Base-by-base conservation (phyloP, 257 asterid genomes). In the Oldenlandia corymbosa region DNA sequence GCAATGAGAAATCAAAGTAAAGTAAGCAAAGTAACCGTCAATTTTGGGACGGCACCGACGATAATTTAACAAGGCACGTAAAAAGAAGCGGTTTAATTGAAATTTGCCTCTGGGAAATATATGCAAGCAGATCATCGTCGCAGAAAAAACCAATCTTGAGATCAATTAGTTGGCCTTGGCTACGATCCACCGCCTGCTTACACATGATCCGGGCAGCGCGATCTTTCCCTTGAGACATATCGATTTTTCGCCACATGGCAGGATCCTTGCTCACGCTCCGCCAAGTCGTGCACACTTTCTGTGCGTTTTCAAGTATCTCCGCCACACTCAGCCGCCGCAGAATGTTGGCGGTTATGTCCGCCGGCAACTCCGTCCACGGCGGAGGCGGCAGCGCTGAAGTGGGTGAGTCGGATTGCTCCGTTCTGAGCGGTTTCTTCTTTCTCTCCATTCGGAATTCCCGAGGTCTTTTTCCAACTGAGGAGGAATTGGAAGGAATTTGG, bases 361-460 rank as follows among this genome's bases (percentile, higher is more conserved):
- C 72, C 30, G 85, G 88, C 54, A 84, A 55, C 39, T 81, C 85
- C 42, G 65, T 16, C 91, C 87, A 81, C 52, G 79, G 76, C 41
- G 81, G 83, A 6, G 67, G 54, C 7, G 56, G 57, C 31, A 34
- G 64, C 58, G 39, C 39, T 14, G 42, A 20, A 2, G 60, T 1
- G 1, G 43, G 31, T 3, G 60, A 27, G 42, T 41, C 30, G 14
- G 43, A 11, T 30, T 34, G 42, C 14, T 30, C 60, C 28, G 28
- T 55, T 30, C 42, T 17, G 7, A 39, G 60, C 60, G 41, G 31
- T 28, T 54, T 34, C 14, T 28, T 32, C 14, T 28, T 54, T 14
- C 41, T 23, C 13, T 41, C 45, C 7, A 5, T 41, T 41, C 13
- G n/a, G n/a, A n/a, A n/a, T n/a, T n/a, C n/a, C n/a, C n/a, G n/a